A percentile compares a stretch with the other conserved stretches of the same genome.
phyloP scores from a whole-genome alignment of 2,329 filamentous ascomycete genomes.

The Paradendryphiella salina region DNA sequence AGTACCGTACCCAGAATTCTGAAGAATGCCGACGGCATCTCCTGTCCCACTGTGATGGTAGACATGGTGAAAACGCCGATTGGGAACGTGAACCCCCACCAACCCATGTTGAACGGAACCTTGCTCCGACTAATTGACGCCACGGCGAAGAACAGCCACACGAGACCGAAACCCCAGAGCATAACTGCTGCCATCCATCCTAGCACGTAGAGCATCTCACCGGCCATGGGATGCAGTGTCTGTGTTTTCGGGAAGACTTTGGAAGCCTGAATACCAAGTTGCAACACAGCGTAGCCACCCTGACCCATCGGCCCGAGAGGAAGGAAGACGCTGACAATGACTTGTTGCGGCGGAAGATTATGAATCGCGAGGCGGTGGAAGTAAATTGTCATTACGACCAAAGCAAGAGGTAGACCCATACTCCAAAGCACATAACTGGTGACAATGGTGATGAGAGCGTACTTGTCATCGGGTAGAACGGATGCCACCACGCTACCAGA shows the following conservation, averaged over 20 bases:
- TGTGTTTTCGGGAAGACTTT: conserved; percentile 47
- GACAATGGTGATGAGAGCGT: conserved; percentile 64
- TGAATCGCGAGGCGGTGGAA: conserved; percentile 70
- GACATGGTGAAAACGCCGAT: conserved; percentile 53
- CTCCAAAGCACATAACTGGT: conserved; percentile 70
- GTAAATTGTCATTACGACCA: conserved; percentile 66
- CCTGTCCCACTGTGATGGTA: conserved; percentile 53
- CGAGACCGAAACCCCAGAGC: conserved; percentile 60
- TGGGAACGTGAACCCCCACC: conserved; percentile 65
- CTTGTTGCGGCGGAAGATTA: conserved; percentile 65
- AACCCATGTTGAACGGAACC: conserved; percentile 65
- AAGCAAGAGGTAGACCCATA: conserved; percentile 62
- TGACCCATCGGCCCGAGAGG: conserved; percentile 69
- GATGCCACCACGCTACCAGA: conserved; percentile 65
- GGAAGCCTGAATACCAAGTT: conserved; percentile 52
- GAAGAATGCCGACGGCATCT: conserved; percentile 61
- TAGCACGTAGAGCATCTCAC: conserved; percentile 61
- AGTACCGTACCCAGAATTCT: conserved; percentile 57
- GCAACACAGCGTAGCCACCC: conserved; percentile 63
- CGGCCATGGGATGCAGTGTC: conserved; percentile 48
- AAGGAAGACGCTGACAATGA: conserved; percentile 68
- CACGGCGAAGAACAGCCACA: conserved; percentile 59
- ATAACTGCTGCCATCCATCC: conserved; percentile 57
- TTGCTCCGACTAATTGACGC: conserved; percentile 50
- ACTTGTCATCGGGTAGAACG: conserved; percentile 57